phyloP scores from a whole-genome alignment of 2,329 filamentous ascomycete genomes.

The Exutisphaerella laricina region DNA sequence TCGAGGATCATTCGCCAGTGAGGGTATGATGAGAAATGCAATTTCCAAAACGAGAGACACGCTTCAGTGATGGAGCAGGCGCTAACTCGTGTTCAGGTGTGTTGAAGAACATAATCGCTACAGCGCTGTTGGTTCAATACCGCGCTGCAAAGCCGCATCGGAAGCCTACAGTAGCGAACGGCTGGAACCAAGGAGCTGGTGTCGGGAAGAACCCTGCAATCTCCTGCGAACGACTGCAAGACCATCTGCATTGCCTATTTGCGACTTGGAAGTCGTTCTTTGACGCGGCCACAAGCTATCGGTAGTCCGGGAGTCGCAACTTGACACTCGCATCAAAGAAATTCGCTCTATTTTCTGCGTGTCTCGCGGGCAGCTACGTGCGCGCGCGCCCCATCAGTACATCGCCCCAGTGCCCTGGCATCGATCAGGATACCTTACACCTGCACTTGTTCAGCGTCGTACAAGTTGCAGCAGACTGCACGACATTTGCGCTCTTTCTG shows the following conservation, averaged over 20 bases:
- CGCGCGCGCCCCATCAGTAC: constrained; percentile 22
- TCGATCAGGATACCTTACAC: constrained; percentile 15
- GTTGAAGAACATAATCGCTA: constrained; percentile 25
- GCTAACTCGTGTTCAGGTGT: constrained; percentile 21
- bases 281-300: constrained; percentile 15
- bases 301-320: constrained; percentile 18
- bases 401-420: constrained; percentile 17
- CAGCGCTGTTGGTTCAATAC: constrained; percentile 26
- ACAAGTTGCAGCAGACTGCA: constrained; percentile 32
- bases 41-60: constrained; percentile 16
- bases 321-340: constrained; percentile 29
- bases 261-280: constrained; percentile 20
- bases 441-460: constrained; percentile 28
- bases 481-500: constrained; percentile 18
- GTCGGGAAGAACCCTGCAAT: constrained; percentile 33
- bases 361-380: constrained; percentile 33
- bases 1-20: constrained; percentile 23
- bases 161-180: constrained; percentile 30
- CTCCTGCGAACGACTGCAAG: constrained; percentile 35
- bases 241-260: constrained; percentile 22
- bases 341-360: constrained; percentile 27
- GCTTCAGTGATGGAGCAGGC: constrained; percentile 15
- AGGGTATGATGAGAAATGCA: constrained; percentile 21
- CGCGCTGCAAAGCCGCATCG: constrained; percentile 26
- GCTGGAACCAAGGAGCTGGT: constrained; percentile 29